Evolutionary conservation across 2,329 filamentous ascomycete genomes (phyloP).

Genomic region (Arthrobotrys entomopaga): DNA sequence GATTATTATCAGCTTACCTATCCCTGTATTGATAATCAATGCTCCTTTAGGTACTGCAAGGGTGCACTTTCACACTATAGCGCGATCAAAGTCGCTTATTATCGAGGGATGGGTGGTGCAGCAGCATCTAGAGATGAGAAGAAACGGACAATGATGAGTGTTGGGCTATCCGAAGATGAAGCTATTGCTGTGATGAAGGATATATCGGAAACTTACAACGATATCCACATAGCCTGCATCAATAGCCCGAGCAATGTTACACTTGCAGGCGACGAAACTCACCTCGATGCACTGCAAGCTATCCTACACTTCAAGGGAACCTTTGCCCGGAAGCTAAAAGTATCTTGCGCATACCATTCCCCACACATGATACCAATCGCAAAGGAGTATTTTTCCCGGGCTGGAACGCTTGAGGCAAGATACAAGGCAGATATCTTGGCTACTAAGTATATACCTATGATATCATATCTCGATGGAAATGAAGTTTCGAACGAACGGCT

Average conservation of each 20-base stretch:
- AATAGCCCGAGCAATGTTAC: constrained; percentile 61
- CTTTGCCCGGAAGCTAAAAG: constrained; percentile 61
- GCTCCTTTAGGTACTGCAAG: constrained; percentile 30
- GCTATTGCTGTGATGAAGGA: constrained; percentile 51
- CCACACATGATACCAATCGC: constrained; percentile 62
- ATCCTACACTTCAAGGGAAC: constrained; percentile 12
- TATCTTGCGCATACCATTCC: constrained; percentile 65
- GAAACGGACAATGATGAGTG: constrained; percentile 62
- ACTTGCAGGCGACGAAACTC: constrained; percentile 58
- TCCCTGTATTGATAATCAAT: too few relatives aligned
- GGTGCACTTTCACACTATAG: constrained; percentile 30
- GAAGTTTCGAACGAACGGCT: constrained; percentile 25
- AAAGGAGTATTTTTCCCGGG: constrained; percentile 59
- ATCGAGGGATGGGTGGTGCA: constrained; percentile 30
- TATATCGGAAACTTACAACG: constrained; percentile 18
- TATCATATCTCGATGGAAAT: constrained; percentile 41
- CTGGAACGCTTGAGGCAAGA: constrained; percentile 18
- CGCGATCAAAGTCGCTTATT: constrained; percentile 37
- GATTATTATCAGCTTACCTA: too few relatives aligned
- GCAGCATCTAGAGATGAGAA: constrained; percentile 12
- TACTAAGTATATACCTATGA: constrained; percentile 22
- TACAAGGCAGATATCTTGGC: neutral
- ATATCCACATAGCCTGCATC: constrained; percentile 44
- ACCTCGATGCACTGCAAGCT: constrained; percentile 58
- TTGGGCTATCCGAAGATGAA: constrained; percentile 61